Conservation (phyloP, 257 asterid species). For the Misopates orontium region DNA sequence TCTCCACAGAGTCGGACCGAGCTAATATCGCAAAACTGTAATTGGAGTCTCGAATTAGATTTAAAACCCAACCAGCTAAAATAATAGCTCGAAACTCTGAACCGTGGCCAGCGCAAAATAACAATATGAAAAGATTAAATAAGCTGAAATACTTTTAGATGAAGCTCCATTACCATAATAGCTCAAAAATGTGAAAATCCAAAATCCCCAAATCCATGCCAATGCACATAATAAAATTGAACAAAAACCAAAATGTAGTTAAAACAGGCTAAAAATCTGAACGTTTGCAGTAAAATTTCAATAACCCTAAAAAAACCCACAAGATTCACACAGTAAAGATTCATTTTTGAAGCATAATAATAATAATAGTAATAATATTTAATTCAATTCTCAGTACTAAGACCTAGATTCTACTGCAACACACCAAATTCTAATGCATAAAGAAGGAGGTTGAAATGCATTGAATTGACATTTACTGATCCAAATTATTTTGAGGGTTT, state of each 20-base stretch:
- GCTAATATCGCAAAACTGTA: not conserved
- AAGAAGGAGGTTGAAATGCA: not conserved
- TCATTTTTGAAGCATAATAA: no score
- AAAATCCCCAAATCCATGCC: not conserved
- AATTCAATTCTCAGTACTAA: not conserved
- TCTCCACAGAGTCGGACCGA: conserved; percentile 5
- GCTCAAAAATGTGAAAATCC: conserved; percentile 1
- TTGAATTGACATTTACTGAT: conserved; percentile 18
- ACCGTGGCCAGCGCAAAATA: not conserved
- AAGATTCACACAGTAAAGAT: not conserved
- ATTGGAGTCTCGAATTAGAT: not conserved
- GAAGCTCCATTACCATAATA: conserved; percentile 11
- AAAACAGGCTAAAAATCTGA: conserved; percentile 2
- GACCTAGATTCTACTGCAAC: not conserved
- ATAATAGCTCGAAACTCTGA: not conserved
- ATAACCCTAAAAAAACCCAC: not conserved
- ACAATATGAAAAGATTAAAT: not conserved
- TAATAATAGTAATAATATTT: no score
- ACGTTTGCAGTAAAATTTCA: not conserved
- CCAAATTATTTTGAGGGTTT: not conserved
- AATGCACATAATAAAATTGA: not conserved
- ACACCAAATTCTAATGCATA: not conserved
- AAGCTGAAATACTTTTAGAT: not conserved
- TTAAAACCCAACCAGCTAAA: not conserved
- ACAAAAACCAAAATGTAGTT: not conserved